Evolutionary conservation across 805 yeast species (phyloP).

Genomic region (Pichia manshurica): DNA sequence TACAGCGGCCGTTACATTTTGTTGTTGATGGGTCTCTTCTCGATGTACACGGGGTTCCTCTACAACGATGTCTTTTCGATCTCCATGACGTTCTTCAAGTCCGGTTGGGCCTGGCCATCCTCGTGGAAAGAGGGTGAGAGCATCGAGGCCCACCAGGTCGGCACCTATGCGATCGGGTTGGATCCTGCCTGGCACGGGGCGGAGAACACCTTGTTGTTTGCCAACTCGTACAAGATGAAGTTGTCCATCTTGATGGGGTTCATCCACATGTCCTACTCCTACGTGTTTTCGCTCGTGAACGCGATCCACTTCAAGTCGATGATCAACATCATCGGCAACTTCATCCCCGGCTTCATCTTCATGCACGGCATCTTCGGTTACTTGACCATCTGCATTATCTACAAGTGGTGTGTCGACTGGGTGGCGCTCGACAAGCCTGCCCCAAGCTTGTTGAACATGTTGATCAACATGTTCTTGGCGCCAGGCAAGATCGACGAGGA

Average conservation of each 20-base stretch:
- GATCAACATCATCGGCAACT: constrained; percentile 67
- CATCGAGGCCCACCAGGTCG: constrained; percentile 42
- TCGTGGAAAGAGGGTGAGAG: constrained; percentile 45
- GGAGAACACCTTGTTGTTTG: constrained; percentile 61
- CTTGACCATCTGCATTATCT: constrained; percentile 56
- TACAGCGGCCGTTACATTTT: constrained; percentile 65
- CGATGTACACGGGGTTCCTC: constrained; percentile 68
- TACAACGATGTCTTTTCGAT: constrained; percentile 70
- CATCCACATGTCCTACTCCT: constrained; percentile 68
- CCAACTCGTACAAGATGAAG: constrained; percentile 75
- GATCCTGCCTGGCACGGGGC: constrained; percentile 81
- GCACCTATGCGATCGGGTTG: constrained; percentile 56
- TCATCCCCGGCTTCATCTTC: constrained; percentile 66
- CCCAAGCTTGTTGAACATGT: constrained; percentile 68
- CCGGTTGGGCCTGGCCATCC: constrained; percentile 67
- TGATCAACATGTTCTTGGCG: constrained; percentile 68
- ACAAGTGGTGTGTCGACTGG: constrained; percentile 76
- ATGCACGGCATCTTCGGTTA: constrained; percentile 77
- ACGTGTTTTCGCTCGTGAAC: constrained; percentile 61
- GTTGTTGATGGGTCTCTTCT: constrained; percentile 63
- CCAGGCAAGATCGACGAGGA: constrained; percentile 67
- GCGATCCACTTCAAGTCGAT: constrained; percentile 49
- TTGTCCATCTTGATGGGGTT: constrained; percentile 71
- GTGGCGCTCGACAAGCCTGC: constrained; percentile 54
- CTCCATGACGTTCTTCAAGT: constrained; percentile 58